Percentiles rank a stretch among this genome's conserved stretches.
Evolutionary conservation across 2,329 filamentous ascomycete species (phyloP).

Genomic region (Neonectria punicea): DNA sequence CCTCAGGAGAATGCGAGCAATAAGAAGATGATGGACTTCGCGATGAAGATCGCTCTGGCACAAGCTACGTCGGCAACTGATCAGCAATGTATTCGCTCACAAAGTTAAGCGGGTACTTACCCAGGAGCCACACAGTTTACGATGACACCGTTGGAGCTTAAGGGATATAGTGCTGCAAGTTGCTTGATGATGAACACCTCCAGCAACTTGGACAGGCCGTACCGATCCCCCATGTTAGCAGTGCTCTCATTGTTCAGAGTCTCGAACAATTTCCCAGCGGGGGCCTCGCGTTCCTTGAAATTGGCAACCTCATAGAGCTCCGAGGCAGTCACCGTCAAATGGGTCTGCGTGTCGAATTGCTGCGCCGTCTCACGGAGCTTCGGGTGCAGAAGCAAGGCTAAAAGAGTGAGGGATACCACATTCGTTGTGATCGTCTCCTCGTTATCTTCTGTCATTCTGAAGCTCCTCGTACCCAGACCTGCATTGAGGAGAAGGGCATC

Average conservation of each 20-base stretch:
- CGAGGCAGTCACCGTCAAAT: constrained; percentile 43
- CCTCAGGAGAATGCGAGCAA: background rate
- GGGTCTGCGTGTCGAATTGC: constrained; percentile 34
- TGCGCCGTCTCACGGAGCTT: constrained; percentile 56
- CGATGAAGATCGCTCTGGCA: constrained; percentile 2
- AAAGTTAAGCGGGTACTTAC: background rate
- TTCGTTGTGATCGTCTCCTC: constrained; percentile 64
- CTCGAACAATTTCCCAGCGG: constrained; percentile 41
- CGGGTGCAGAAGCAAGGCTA: constrained; percentile 61
- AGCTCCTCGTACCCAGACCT: constrained; percentile 46
- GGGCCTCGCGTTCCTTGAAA: constrained; percentile 42
- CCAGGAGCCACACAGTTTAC: constrained; percentile 9
- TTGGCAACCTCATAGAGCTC: constrained; percentile 40
- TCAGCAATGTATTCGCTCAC: background rate
- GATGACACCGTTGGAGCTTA: background rate
- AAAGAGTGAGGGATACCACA: constrained; percentile 62
- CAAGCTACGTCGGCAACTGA: background rate
- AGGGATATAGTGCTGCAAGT: constrained; percentile 22
- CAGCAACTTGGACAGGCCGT: constrained; percentile 47
- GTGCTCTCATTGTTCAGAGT: constrained; percentile 40
- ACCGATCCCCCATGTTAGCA: constrained; percentile 31
- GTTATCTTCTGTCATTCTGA: constrained; percentile 54
- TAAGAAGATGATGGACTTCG: background rate
- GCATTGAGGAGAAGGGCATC: constrained; percentile 58
- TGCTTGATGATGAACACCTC: constrained; percentile 41